phyloP scores from a whole-genome alignment of 441 rosid genomes.

The Gossypium schwendimanii region DNA sequence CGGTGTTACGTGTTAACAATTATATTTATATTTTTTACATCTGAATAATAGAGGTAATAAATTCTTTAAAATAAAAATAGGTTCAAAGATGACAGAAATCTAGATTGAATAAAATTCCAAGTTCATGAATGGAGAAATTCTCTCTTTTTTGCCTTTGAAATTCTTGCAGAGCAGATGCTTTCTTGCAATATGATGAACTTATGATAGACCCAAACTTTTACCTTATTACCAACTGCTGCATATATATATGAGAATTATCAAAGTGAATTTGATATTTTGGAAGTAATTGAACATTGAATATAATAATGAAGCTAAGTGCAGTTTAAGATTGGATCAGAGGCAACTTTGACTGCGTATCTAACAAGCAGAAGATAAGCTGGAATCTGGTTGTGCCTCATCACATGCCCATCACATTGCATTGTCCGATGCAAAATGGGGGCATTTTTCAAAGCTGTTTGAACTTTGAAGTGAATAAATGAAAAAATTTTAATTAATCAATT shows the following conservation, averaged over 20 bases:
- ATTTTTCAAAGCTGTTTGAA: background rate
- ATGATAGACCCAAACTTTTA: too few relatives aligned
- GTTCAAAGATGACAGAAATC: too few relatives aligned
- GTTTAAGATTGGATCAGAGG: slow-evolving; percentile 16
- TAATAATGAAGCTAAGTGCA: background rate
- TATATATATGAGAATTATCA: background rate
- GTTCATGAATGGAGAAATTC: slow-evolving; percentile 1
- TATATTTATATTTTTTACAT: too few relatives aligned
- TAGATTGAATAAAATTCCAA: background rate
- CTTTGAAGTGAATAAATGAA: background rate
- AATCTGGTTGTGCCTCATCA: slow-evolving; percentile 21
- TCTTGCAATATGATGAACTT: slow-evolving; percentile 3
- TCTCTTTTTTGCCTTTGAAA: background rate
- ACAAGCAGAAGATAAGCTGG: slow-evolving; percentile 21
- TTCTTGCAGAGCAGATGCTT: background rate
- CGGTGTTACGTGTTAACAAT: too few relatives aligned
- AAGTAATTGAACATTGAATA: slow-evolving; percentile 11
- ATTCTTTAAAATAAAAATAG: too few relatives aligned
- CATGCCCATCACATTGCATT: slow-evolving; percentile 22
- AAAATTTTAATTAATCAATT: background rate
- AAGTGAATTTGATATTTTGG: background rate
- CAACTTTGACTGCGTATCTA: slow-evolving; percentile 8
- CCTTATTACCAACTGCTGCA: background rate
- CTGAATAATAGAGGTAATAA: too few relatives aligned
- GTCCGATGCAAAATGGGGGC: background rate